Base-by-base conservation (phyloP, 2,329 filamentous ascomycete species). In the Endothia cerciana region DNA sequence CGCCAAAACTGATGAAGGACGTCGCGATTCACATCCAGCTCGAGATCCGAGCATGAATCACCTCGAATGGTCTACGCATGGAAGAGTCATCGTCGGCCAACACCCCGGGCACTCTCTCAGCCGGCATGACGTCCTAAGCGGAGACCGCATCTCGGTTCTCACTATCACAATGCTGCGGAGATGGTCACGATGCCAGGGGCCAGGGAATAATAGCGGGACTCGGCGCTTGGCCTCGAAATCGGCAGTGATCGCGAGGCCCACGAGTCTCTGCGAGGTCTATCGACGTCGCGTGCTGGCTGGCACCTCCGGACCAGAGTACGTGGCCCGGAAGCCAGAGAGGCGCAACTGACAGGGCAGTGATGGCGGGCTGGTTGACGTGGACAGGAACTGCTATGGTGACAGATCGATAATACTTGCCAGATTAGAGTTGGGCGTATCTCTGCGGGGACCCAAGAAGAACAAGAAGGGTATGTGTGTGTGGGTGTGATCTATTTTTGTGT, bases 401-500 rank as follows among this genome's bases (percentile, higher is more conserved):
- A n/a, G n/a, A n/a, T n/a, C n/a, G n/a, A n/a, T n/a, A n/a, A n/a
- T n/a, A n/a, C n/a, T n/a, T n/a, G n/a, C n/a, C n/a, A n/a, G n/a
- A n/a, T n/a, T n/a, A n/a, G n/a, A n/a, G 41, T 15, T 43, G 13
- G 41, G 10, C 41, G 41, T 11, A 43, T 43, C 13, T 43, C 41
- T 11, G 41, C n/a, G n/a, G n/a, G n/a, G n/a, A n/a, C n/a, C n/a
- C n/a, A 30, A 28, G 15, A 13, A 30, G 47, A 51, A 17, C 22
- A 25, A 51, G 47, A 13, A 30, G 15, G 7, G 15, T 19, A 19
- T n/a, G n/a, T n/a, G 49, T 30, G 30, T 30, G 22, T 19, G 25
- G 49, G 49, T 53, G 22, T 15, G 49, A 33, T 40, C 57, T 59
- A 59, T 59, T 59, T 59, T 59, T 59, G 40, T 43, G 40, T 25